A percentile compares a stretch with the other conserved stretches of the same genome.
Evolutionary conservation across 2,329 filamentous ascomycete genomes (phyloP).

Genomic region (Teratosphaeria viscida): DNA sequence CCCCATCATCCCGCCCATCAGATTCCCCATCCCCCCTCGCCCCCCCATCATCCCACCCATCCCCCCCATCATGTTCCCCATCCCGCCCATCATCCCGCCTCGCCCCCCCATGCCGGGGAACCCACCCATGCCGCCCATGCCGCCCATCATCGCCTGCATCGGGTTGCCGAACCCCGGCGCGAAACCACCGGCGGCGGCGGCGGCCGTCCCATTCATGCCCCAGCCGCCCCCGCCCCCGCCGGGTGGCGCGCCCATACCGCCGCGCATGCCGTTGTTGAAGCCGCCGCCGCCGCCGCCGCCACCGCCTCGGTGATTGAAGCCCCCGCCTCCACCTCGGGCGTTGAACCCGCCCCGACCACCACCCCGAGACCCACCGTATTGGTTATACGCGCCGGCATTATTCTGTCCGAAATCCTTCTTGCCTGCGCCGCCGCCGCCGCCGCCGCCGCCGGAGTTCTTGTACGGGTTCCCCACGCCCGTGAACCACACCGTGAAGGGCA

Average conservation of each 20-base stretch:
- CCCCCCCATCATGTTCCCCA: too few species aligned
- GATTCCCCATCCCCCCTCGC: too few species aligned
- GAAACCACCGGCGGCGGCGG: slow-evolving; percentile 3
- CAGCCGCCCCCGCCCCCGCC: slow-evolving; percentile 2
- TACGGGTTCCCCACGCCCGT: slow-evolving; percentile 57
- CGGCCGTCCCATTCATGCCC: not conserved
- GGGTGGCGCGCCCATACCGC: slow-evolving; percentile 2
- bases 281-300: slow-evolving; percentile 3
- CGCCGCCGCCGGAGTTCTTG: slow-evolving; percentile 58
- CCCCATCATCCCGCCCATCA: too few species aligned
- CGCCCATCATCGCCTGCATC: slow-evolving; percentile 10
- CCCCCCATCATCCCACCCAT: too few species aligned
- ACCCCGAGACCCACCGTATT: slow-evolving; percentile 31
- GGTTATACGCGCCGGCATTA: slow-evolving; percentile 15
- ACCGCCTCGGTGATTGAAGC: not conserved
- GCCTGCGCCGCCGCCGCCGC: not conserved
- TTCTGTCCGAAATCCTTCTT: slow-evolving; percentile 8
- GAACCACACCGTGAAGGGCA: slow-evolving; percentile 9
- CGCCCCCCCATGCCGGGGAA: slow-evolving; percentile 5
- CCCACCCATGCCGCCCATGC: slow-evolving; percentile 7
- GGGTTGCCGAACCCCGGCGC: slow-evolving; percentile 2
- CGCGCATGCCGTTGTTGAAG: slow-evolving; percentile 4
- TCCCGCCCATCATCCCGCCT: slow-evolving; percentile 17
- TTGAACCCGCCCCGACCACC: slow-evolving; percentile 22
- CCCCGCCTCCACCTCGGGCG: slow-evolving; percentile 8